Evolutionary conservation across 129 eudicot genomes (phyloP), one percentile per base, ranked within the genome.

Genomic region (Tagetes erecta): DNA sequence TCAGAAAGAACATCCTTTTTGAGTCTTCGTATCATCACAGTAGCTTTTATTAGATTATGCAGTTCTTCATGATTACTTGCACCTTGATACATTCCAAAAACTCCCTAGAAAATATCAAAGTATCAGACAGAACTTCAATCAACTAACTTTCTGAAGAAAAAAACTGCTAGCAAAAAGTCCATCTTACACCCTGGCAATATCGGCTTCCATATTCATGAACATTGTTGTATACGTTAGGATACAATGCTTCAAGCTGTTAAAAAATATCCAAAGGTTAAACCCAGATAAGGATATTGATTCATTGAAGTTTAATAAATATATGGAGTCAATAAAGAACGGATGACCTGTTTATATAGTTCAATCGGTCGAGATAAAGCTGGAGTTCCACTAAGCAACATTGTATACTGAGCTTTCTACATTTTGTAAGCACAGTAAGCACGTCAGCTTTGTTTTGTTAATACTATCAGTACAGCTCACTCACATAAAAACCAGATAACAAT

Each of bases 11-110:
- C 99, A 31, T 94, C 97, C 75, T 88, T 94, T 80, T 94, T 94
- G 37, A 94, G 96, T 77, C 97, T 90, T 46, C 99, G 99, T 58
- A 94, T 91, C 99, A 94, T 91, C 72, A 94, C 78, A 49, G 99
- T 94, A 66, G 97, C 89, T 80, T 94, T 94, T 78, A 94, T 94
- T 69, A 94, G 85, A 83, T 86, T 88, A 85, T 94, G 99, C 80
- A 94, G 84, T 85, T 94, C 99, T 72, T 94, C 99, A 72, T 90
- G 97, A 79, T 94, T 91, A 81, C 99, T 94, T 36, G 99, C 89
- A 81, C 99, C 99, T 82, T 94, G 99, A 82, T 94, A 94, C 78
- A 78, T 42, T 79, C 99, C 99, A 84, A 94, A 94, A 12, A 76
- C 3, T 3, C 99, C 97, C 98, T 93, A 76, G n/a, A 79, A 75